A percentile compares a stretch with the other conserved stretches of the same genome.
phyloP scores from a whole-genome alignment of 768 basidiomycete species.

The Dictyophora rubrovolvata region DNA sequence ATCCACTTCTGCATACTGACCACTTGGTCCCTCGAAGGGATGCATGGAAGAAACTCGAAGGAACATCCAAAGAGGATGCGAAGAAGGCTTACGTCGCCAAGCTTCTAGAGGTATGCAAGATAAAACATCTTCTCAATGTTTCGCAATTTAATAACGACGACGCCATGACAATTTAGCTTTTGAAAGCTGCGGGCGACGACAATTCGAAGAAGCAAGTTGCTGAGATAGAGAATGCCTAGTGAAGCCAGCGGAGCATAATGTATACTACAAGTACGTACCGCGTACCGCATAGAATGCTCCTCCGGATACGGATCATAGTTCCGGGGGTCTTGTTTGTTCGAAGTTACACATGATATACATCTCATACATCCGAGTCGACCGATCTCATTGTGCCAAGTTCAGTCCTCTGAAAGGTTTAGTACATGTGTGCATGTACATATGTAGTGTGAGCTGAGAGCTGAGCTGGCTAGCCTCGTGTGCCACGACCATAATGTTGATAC shows the following conservation, averaged over 20 bases:
- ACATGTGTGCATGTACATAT: no score
- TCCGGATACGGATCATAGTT: not conserved
- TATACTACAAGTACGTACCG: not conserved
- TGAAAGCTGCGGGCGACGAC: slow-evolving; percentile 40
- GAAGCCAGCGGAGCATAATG: not conserved
- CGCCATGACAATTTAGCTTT: slow-evolving; percentile 33
- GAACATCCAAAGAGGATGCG: slow-evolving; percentile 63
- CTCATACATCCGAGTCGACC: no score
- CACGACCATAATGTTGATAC: no score
- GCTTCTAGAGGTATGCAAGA: slow-evolving; percentile 46
- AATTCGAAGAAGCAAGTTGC: slow-evolving; percentile 45
- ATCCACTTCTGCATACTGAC: not conserved
- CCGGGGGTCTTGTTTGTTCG: not conserved
- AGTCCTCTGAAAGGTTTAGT: no score
- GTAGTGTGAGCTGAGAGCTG: no score
- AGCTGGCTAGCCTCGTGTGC: no score
- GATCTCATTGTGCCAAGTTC: no score
- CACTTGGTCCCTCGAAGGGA: slow-evolving; percentile 41
- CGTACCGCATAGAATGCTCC: no score
- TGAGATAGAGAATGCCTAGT: slow-evolving; percentile 47
- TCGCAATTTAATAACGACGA: not conserved
- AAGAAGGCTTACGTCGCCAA: slow-evolving; percentile 62
- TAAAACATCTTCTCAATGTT: slow-evolving; percentile 17
- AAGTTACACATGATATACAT: no score
- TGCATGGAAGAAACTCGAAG: slow-evolving; percentile 74